Percentiles rank a stretch among this genome's conserved stretches.
Conservation (phyloP, 169 alveolate genomes). For the Besnoitia besnoiti region DNA sequence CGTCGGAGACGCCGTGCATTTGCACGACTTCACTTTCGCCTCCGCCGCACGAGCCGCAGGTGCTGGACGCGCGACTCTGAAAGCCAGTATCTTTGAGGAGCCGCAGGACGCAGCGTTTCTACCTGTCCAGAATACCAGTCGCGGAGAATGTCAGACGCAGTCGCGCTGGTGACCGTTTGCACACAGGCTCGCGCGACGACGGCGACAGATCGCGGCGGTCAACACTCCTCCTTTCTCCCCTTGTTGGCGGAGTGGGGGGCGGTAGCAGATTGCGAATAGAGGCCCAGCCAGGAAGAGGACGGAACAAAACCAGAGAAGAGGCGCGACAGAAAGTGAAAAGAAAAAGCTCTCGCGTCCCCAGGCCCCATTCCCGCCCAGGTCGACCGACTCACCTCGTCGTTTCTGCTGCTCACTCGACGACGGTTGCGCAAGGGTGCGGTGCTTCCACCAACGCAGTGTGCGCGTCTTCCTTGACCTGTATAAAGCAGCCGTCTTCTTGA, state of each 20-base stretch:
- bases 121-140: too few species aligned
- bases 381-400: background rate
- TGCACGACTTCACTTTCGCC: too few species aligned
- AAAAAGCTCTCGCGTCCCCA: background rate
- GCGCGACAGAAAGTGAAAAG: background rate
- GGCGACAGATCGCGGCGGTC: constrained; percentile 1
- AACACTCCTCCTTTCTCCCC: background rate
- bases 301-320: too few species aligned
- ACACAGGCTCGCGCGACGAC: too few species aligned
- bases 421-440: background rate
- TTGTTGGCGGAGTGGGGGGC: background rate
- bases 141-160: too few species aligned
- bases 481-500: background rate
- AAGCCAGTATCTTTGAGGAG: too few species aligned
- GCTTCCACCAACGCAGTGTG: background rate
- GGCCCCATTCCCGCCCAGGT: background rate
- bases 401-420: background rate
- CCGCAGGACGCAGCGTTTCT: too few species aligned
- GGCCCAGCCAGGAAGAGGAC: background rate
- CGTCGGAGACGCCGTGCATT: too few species aligned
- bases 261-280: background rate
- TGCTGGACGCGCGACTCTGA: too few species aligned
- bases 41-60: too few species aligned
- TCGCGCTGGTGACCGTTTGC: too few species aligned
- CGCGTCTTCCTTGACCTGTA: background rate